Conservation (phyloP, 495 filamentous ascomycete genomes). For the Aspergillus conjunctus region DNA sequence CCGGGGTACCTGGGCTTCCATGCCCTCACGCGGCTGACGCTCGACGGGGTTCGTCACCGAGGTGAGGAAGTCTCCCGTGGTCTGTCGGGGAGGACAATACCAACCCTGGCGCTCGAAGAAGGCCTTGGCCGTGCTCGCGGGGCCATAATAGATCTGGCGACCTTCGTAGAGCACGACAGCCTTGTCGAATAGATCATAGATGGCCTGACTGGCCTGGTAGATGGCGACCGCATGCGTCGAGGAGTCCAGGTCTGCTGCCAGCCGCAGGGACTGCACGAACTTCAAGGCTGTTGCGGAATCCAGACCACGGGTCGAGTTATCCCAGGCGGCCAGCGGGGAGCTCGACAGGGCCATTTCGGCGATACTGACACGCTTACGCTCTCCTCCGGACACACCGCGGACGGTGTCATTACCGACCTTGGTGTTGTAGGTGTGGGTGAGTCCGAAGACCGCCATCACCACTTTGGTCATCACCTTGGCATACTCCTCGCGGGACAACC, state of each 20-base stretch:
- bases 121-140: neutral
- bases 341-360: constrained; percentile 3
- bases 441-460: constrained; percentile 6
- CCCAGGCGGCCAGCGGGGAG: constrained; percentile 1
- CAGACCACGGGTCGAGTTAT: constrained; percentile 10
- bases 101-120: constrained; percentile 6
- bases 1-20: constrained; percentile 8
- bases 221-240: neutral
- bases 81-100: neutral
- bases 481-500: neutral
- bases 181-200: constrained; percentile 18
- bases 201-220: constrained; percentile 9
- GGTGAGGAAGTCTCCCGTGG: constrained; percentile 8
- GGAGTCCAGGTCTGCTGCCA: neutral
- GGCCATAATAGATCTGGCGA: constrained; percentile 15
- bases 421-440: constrained; percentile 16
- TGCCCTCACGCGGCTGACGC: neutral
- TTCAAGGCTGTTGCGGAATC: constrained; percentile 5
- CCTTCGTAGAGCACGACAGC: constrained; percentile 13
- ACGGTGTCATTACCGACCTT: constrained; percentile 12
- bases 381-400: constrained; percentile 12
- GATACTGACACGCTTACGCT: constrained; percentile 15
- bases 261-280: constrained; percentile 1
- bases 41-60: constrained; percentile 3
- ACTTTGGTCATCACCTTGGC: neutral